These are phyloP conservation scores for Hylodesmum podocarpum DNA, from an alignment of 306 rosid genomes.

Conservation along the genomic window DNA sequence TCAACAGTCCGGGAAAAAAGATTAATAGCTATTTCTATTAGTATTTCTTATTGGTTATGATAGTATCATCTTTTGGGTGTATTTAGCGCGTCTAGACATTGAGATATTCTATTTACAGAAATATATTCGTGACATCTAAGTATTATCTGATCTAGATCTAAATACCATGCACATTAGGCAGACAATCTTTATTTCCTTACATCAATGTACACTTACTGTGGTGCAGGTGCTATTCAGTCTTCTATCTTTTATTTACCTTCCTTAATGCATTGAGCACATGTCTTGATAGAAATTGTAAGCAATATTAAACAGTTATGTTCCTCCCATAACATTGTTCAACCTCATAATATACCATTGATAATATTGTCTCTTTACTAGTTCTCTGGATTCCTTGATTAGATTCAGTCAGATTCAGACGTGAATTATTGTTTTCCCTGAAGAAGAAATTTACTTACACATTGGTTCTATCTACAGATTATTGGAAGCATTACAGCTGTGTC, in stretches of 20 bases:
- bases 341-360: neutral
- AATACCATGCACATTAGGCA: neutral
- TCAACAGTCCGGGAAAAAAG: neutral
- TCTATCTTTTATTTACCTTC: slow-evolving; percentile 10
- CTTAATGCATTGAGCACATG: neutral
- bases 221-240: neutral
- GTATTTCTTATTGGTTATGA: neutral
- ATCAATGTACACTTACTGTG: neutral
- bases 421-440: slow-evolving; percentile 21
- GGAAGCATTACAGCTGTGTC: slow-evolving; percentile 95
- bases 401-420: neutral
- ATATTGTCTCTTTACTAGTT: neutral
- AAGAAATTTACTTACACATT: slow-evolving; percentile 25
- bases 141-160: neutral
- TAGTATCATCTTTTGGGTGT: neutral
- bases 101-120: neutral
- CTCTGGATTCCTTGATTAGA: neutral
- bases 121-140: neutral
- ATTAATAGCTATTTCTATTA: neutral
- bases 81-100: neutral
- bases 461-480: slow-evolving; percentile 56
- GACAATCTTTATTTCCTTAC: neutral
- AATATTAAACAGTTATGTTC: neutral
- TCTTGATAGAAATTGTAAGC: neutral
- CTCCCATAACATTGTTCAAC: neutral